Evolutionary conservation across 1,284 basidiomycete genomes (phyloP).

Genomic region (Pterulicium gracile): DNA sequence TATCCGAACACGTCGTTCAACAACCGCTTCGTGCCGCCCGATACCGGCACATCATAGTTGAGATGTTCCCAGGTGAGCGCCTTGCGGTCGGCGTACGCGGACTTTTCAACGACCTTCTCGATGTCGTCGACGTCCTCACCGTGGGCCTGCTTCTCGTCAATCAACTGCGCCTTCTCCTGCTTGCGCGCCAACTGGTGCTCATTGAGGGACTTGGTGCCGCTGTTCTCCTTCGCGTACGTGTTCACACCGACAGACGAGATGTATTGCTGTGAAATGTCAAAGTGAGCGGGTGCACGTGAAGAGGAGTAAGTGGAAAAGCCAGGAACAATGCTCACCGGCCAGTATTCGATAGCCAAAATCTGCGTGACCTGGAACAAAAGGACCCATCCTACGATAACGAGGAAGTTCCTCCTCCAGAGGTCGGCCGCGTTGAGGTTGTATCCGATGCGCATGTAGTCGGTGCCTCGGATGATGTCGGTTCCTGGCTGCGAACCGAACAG

Average conservation of each 20-base stretch:
- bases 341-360: constrained; percentile 48
- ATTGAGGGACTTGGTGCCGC: constrained; percentile 60
- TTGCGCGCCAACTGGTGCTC: constrained; percentile 46
- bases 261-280: constrained; percentile 35
- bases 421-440: constrained; percentile 40
- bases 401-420: constrained; percentile 51
- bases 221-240: constrained; percentile 64
- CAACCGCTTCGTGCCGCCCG: constrained; percentile 58
- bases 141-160: constrained; percentile 9
- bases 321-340: constrained; percentile 34
- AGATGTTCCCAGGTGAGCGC: constrained; percentile 64
- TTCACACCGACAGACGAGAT: constrained; percentile 35
- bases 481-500: constrained; percentile 47
- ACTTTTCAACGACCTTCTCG: background rate
- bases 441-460: constrained; percentile 47
- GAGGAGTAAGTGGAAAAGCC: background rate
- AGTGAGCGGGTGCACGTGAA: too few species aligned
- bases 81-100: constrained; percentile 25
- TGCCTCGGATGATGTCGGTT: constrained; percentile 35
- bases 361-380: constrained; percentile 59
- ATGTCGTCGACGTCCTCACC: background rate
- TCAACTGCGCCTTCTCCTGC: constrained; percentile 9
- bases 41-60: constrained; percentile 67
- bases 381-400: constrained; percentile 52
- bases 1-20: constrained; percentile 84